Base-by-base conservation (phyloP, 805 yeast genomes). In the Zygosaccharomyces gambellarensis region DNA sequence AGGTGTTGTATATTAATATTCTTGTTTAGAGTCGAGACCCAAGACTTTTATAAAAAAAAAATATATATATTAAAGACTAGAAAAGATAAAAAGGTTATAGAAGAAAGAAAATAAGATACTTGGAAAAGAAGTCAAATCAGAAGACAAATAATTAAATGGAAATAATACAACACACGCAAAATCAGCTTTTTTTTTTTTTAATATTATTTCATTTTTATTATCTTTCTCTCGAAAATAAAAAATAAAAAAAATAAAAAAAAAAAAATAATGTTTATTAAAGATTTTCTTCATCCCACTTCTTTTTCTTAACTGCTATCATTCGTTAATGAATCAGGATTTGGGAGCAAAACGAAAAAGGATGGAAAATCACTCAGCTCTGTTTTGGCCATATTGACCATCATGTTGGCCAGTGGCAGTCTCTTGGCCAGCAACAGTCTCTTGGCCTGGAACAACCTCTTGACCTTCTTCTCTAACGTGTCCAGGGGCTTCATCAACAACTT, bases 1-100 rank as follows among this genome's bases (percentile, higher is more conserved):
- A 45, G 40, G 47, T 1, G 45, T 61, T 22, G 43, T 46, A n/a
- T 40, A n/a, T 31, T 22, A 32, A 39, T 9, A 14, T 4, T 34
- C 7, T n/a, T 10, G 22, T 34, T 14, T 25, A 25, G 9, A 25
- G 28, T 25, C 9, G 9, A 25, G 1, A 25, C 28, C 17, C 17
- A 17, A 25, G 28, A 25, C 6, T 25, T 5, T 8, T 25, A 32
- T 17, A 34, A 31, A 12, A 32, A 39, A 11, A 25, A 17, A 14
- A 17, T 14, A 11, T n/a, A 23, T n/a, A 22, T 21, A 39, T 29
- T 29, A 30, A 19, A 19, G 45, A 21, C 21, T 17, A 30, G 14
- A 40, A 41, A 34, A 34, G 38, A 38, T 36, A 39, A 23, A 28
- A 45, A 19, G 36, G 29, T 45, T 36, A 39, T 17, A 30, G 34